Evolutionary conservation across 2,329 filamentous ascomycete genomes (phyloP).

Genomic region (Penicillium sp.): DNA sequence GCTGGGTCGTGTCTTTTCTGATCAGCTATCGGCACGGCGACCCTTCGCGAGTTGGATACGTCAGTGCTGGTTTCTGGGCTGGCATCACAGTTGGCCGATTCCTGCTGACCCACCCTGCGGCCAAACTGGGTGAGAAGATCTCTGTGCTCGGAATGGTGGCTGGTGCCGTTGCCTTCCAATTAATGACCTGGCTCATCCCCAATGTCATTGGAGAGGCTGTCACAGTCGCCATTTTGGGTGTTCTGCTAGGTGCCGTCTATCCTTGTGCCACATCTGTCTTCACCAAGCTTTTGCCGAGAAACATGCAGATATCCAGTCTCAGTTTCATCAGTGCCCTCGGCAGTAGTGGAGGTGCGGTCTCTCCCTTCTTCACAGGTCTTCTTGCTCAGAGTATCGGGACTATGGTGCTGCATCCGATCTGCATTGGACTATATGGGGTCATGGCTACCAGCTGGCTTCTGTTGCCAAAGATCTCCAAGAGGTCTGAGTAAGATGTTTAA

Average conservation of each 20-base stretch:
- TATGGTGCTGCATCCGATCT: conserved; percentile 54
- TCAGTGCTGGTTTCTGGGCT: conserved; percentile 66
- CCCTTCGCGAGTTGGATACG: conserved; percentile 71
- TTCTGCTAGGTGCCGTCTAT: conserved; percentile 75
- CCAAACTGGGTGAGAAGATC: conserved; percentile 65
- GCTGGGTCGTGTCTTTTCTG: conserved; percentile 84
- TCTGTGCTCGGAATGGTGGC: conserved; percentile 63
- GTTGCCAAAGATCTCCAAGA: conserved; percentile 52
- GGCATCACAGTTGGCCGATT: conserved; percentile 77
- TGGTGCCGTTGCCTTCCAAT: conserved; percentile 64
- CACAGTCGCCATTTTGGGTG: conserved; percentile 65
- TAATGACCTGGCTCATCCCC: conserved; percentile 75
- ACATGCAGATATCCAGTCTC: conserved; percentile 41
- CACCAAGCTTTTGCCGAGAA: conserved; percentile 53
- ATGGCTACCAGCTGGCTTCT: conserved; percentile 55
- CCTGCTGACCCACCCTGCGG: conserved; percentile 63
- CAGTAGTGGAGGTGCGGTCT: conserved; percentile 43
- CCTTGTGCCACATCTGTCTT: conserved; percentile 64
- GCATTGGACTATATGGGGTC: conserved; percentile 52
- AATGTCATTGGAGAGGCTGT: conserved; percentile 70
- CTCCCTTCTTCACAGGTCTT: conserved; percentile 50
- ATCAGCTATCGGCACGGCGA: conserved; percentile 69
- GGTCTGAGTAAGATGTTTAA: conserved; percentile 45
- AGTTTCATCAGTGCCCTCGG: conserved; percentile 43
- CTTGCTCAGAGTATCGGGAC: conserved; percentile 48